phyloP scores from a whole-genome alignment of 768 basidiomycete species.

The Sarcomyxa edulis region DNA sequence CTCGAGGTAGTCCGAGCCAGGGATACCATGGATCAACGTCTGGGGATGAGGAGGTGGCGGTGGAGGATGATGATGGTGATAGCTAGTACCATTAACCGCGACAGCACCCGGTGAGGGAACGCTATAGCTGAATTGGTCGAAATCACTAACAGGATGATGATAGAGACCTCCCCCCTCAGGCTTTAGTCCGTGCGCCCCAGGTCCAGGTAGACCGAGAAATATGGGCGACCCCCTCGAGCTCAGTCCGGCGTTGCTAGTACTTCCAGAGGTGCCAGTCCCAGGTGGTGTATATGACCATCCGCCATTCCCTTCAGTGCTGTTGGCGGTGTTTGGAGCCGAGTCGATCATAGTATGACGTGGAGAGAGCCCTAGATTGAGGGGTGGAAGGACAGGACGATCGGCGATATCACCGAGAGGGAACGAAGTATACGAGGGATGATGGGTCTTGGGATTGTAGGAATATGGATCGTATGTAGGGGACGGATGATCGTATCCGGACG shows the following conservation, averaged over 20 bases:
- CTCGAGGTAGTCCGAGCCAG: constrained; percentile 15
- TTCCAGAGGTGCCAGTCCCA: constrained; percentile 46
- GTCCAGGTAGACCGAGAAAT: constrained; percentile 32
- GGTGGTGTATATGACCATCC: constrained; percentile 67
- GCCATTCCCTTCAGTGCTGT: constrained; percentile 42
- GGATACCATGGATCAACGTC: constrained; percentile 10
- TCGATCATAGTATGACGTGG: constrained; percentile 32
- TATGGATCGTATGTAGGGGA: not conserved
- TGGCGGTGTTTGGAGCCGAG: constrained; percentile 48
- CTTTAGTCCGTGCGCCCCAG: constrained; percentile 29
- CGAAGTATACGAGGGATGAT: not conserved
- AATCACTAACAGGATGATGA: constrained; percentile 34
- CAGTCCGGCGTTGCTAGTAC: constrained; percentile 9
- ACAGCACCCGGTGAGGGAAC: constrained; percentile 26
- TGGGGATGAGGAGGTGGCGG: constrained; percentile 14
- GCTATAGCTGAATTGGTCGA: constrained; percentile 49
- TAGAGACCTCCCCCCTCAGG: constrained; percentile 32
- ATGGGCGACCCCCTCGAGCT: constrained; percentile 37
- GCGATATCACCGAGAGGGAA: constrained; percentile 6
- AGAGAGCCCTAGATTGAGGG: constrained; percentile 31
- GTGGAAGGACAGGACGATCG: constrained; percentile 44
- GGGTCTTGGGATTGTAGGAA: not conserved
- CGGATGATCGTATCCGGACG: not conserved
- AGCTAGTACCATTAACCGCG: constrained; percentile 22
- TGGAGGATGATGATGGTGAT: constrained; percentile 23